phyloP scores from a whole-genome alignment of 2,329 filamentous ascomycete genomes.

The Polychaeton citri region DNA sequence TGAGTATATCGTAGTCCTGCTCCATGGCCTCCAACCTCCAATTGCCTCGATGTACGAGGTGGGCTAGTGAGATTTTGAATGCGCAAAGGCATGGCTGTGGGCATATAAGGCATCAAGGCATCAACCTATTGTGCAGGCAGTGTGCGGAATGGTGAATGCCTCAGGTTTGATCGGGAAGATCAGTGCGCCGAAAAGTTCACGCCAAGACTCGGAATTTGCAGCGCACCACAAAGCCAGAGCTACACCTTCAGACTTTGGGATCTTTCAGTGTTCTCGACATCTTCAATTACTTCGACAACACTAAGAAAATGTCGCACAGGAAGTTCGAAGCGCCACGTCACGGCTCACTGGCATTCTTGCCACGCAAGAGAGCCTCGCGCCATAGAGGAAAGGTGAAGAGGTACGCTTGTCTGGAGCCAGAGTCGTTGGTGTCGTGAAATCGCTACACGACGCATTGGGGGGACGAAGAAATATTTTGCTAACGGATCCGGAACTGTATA shows the following conservation, averaged over 20 bases:
- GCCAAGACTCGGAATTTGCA: not conserved
- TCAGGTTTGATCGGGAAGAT: no score
- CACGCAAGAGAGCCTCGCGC: slow-evolving; percentile 74
- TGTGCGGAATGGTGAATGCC: not conserved
- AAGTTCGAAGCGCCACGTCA: slow-evolving; percentile 85
- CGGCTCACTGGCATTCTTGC: slow-evolving; percentile 52
- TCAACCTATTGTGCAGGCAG: not conserved
- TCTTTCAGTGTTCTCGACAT: not conserved
- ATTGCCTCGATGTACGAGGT: no score
- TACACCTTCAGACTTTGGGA: not conserved
- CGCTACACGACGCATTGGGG: not conserved
- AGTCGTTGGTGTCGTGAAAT: slow-evolving; percentile 2
- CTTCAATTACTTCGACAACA: slow-evolving; percentile 2
- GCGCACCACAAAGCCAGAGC: not conserved
- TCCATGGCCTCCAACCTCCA: no score
- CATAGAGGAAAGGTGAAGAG: slow-evolving; percentile 98
- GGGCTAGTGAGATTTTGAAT: no score
- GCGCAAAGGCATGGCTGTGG: no score
- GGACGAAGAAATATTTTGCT: not conserved
- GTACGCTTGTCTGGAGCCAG: slow-evolving; percentile 42
- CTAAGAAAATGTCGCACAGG: slow-evolving; percentile 40
- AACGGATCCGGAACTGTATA: slow-evolving; percentile 29
- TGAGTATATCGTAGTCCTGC: no score
- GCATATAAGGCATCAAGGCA: not conserved
- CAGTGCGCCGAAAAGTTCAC: no score